Evolutionary conservation across 495 filamentous ascomycete genomes (phyloP), one percentile per base, ranked within the genome.

Genomic region (Recurvomyces mirabilis): DNA sequence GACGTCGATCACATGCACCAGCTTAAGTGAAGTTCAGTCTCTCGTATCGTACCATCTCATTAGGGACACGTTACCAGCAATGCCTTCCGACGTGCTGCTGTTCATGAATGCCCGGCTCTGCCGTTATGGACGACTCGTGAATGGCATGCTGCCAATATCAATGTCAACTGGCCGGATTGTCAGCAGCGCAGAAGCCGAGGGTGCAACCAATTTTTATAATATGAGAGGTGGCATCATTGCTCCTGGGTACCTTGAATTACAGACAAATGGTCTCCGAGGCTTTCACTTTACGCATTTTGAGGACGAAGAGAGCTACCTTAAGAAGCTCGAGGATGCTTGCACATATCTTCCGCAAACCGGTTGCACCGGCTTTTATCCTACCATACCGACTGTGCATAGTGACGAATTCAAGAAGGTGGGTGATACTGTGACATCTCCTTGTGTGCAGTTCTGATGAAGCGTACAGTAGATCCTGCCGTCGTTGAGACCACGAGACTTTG

Each of bases 101-200:
- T 67, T 71, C 34, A 63, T 59, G 18, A 70, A 71, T 47, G 64
- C 57, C 36, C 58, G 62, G 18, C 55, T 65, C 12, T 65, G 64
- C 54, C 51, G 62, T 22, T 41, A 65, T 30, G 67, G 69, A 43
- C 36, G 59, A 31, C 49, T 71, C 18, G 51, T 65, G 29, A 51
- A 65, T 13, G 30, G 47, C 30, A n/a, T n/a, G n/a, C n/a, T n/a
- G n/a, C n/a, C n/a, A n/a, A n/a, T n/a, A n/a, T n/a, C n/a, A n/a
- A n/a, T n/a, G n/a, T n/a, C n/a, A n/a, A n/a, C n/a, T n/a, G n/a
- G n/a, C n/a, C n/a, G n/a, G n/a, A n/a, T n/a, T n/a, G n/a, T n/a
- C n/a, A n/a, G n/a, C n/a, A n/a, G n/a, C n/a, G n/a, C n/a, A n/a
- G n/a, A n/a, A n/a, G n/a, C n/a, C n/a, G n/a, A n/a, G n/a, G n/a